Evolutionary conservation across 352 stramenopile species (phyloP).

Genomic region (Pythium insidiosum): DNA sequence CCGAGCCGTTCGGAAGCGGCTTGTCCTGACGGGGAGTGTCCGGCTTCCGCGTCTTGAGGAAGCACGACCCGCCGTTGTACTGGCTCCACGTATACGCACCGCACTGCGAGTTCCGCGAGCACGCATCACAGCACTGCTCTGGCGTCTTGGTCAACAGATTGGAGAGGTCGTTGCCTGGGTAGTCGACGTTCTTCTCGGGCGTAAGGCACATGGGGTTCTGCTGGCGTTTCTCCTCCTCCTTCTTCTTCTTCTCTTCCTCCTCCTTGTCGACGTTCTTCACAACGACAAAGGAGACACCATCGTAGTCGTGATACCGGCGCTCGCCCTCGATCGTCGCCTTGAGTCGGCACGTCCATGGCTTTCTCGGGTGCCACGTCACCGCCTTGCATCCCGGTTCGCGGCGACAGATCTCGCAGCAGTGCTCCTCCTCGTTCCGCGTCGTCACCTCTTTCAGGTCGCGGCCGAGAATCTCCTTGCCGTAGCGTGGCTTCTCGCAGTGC

Average conservation of each 20-base stretch:
- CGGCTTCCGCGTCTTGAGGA: conserved; percentile 1
- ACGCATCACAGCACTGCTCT: conserved; percentile 7
- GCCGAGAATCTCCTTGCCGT: conserved; percentile 2
- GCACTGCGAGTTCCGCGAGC: background rate
- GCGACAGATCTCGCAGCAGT: conserved; percentile 7
- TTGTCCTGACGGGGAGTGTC: background rate
- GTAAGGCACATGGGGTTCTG: background rate
- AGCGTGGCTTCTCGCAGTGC: background rate
- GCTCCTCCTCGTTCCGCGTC: background rate
- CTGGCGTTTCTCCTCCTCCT: too few species aligned
- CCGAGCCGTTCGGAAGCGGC: conserved; percentile 3
- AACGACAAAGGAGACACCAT: too few species aligned
- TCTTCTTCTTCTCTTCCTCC: too few species aligned
- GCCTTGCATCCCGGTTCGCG: conserved; percentile 4
- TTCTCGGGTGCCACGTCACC: background rate
- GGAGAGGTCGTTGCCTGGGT: conserved; percentile 2
- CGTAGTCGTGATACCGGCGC: too few species aligned
- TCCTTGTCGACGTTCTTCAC: too few species aligned
- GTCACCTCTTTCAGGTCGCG: background rate
- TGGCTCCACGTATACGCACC: conserved; percentile 8
- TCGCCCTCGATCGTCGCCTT: too few species aligned
- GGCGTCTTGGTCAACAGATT: background rate
- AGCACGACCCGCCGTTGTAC: conserved; percentile 8
- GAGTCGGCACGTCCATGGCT: background rate
- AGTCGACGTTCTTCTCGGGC: conserved; percentile 7